A percentile compares a stretch with the other conserved stretches of the same genome.
Evolutionary conservation across 352 stramenopile species (phyloP).

Genomic region (Nothophytophthora sp.): DNA sequence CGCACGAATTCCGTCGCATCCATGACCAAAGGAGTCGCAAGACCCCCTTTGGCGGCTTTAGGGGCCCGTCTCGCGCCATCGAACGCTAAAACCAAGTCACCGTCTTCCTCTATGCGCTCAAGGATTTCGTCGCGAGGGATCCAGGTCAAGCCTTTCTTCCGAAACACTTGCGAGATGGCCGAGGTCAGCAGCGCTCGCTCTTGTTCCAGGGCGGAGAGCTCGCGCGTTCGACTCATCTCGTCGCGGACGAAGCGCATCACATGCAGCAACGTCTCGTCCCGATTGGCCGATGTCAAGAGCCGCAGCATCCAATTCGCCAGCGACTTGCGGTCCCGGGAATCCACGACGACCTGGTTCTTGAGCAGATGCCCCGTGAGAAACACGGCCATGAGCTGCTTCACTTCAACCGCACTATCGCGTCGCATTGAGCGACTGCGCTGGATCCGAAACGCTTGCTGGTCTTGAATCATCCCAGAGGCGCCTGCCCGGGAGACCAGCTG

Average conservation of each 20-base stretch:
- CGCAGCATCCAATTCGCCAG: constrained; percentile 69
- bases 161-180: constrained; percentile 48
- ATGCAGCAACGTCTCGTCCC: constrained; percentile 64
- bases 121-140: constrained; percentile 15
- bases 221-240: constrained; percentile 31
- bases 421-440: constrained; percentile 10
- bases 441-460: constrained; percentile 24
- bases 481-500: constrained; percentile 57
- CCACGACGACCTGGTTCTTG: constrained; percentile 47
- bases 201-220: constrained; percentile 23
- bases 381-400: constrained; percentile 81
- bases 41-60: constrained; percentile 2
- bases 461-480: constrained; percentile 11
- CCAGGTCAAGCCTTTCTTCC: constrained; percentile 41
- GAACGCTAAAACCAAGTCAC: constrained; percentile 25
- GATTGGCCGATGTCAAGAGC: constrained; percentile 58
- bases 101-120: constrained; percentile 13
- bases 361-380: constrained; percentile 74
- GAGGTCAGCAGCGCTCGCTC: constrained; percentile 27
- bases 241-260: constrained; percentile 61
- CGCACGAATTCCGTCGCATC: constrained; percentile 42
- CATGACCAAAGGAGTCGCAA: constrained; percentile 21
- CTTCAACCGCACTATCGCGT: constrained; percentile 33
- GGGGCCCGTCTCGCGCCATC: not conserved
- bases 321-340: constrained; percentile 60